Conservation (phyloP, 2,329 filamentous ascomycete genomes). For the Sclerotinia trifoliorum region DNA sequence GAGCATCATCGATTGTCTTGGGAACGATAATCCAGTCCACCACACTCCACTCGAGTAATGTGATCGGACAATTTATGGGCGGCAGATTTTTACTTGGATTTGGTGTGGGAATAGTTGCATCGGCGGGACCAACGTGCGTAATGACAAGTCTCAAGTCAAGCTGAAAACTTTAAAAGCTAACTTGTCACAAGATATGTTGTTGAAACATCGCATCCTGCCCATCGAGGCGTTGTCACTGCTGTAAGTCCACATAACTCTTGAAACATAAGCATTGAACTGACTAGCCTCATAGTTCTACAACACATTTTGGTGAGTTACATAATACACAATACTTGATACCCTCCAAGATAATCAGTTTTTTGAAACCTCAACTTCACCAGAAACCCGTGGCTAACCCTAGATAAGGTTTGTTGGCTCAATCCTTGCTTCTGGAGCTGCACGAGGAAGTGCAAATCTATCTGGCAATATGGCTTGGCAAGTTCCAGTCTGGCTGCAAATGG, state of each 20-base stretch:
- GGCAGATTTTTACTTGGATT: constrained; percentile 61
- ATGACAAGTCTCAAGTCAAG: constrained; percentile 28
- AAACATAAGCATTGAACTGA: not conserved
- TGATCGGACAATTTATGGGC: constrained; percentile 47
- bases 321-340: not conserved
- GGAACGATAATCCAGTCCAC: constrained; percentile 47
- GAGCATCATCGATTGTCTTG: constrained; percentile 44
- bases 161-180: not conserved
- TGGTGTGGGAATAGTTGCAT: constrained; percentile 47
- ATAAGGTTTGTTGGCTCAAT: constrained; percentile 52
- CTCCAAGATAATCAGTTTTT: not conserved
- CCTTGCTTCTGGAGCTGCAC: constrained; percentile 52
- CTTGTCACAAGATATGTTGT: not conserved
- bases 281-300: constrained; percentile 30
- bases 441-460: constrained; percentile 48
- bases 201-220: constrained; percentile 41
- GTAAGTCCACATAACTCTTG: not conserved
- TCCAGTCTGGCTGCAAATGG: constrained; percentile 52
- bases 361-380: not conserved
- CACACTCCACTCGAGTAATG: constrained; percentile 34
- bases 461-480: constrained; percentile 46
- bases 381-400: not conserved
- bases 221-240: constrained; percentile 44
- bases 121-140: constrained; percentile 48
- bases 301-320: constrained; percentile 32